Evolutionary conservation across 1,284 basidiomycete species (phyloP), one percentile per base, ranked within the genome.

Genomic region (Trametes sp.): DNA sequence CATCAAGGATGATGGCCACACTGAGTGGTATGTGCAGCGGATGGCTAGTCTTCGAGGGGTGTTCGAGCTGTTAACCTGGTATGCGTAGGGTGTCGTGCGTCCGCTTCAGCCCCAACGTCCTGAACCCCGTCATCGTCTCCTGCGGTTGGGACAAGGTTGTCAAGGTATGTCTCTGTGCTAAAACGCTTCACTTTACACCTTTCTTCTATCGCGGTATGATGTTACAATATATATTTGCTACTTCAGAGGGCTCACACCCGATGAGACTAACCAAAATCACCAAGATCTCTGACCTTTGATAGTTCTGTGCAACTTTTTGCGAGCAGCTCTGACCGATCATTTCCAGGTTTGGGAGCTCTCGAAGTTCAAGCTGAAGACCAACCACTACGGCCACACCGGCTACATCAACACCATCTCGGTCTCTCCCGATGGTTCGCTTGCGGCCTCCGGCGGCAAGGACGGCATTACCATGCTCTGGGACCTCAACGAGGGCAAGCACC

Each of bases 141-240:
- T 94, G 93, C 76, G 98, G 98, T 73, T 99, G 98, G 98, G 98
- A 99, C 87, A 99, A 98, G 87, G 95, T 98, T 70, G 98, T 99
- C 78, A 99, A 99, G 92, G 97, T 98, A 76, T 84, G 90, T 59
- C 4, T 41, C 51, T n/a, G 19, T 21, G n/a, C 9, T 19, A 21
- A 36, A 14, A 9, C 1, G 38, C 2, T 4, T n/a, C 59, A 65
- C 63, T 54, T 42, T 51, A 24, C 28, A 58, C 21, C 41, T 24
- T 42, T 57, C 59, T 46, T 61, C 66, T 49, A n/a, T 67, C 62
- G 56, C 67, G 70, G 76, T 60, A 77, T 84, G 84, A 84, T 84
- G 82, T 72, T 79, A 83, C 61, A 66, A 67, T 61, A 77, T 78
- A 86, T 90, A 88, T 92, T 91, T 91, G 89, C 89, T 92, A 91